Evolutionary conservation across 257 asterid genomes (phyloP), one percentile per base, ranked within the genome.

Genomic region (Pogostemon cablin): DNA sequence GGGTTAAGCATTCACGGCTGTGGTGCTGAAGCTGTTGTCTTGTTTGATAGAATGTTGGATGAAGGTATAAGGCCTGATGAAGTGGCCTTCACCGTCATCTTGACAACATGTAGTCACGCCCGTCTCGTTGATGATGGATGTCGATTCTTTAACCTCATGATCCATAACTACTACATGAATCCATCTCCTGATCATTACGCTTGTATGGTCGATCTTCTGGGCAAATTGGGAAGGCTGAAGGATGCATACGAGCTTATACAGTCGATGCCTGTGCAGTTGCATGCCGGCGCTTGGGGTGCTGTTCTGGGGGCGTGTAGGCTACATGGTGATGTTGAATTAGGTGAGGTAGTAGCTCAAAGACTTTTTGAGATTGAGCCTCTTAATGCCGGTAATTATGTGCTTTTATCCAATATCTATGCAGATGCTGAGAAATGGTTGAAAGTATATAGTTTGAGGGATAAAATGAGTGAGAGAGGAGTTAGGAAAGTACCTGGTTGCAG

Each of bases 231-330:
- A 65, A 87, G 76, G 77, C 85, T 87, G 37, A 76, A 82, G 82
- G 86, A 79, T 15, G 96, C 96, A 1, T 88, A 88, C 37, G 88
- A 91, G 80, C 83, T 91, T 58, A 78, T 88, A 64, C 76, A 50
- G 60, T 83, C 81, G 25, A 81, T 80, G 82, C 87, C 92, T 0
- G 76, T 85, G 37, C 87, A 82, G 62, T 82, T 87, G 10, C 82
- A 85, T 76, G 86, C 86, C 46, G 87, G 96, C 75, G 96, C 91
- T 32, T 91, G 92, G 97, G 97, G 97, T 46, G 95, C 97, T 39
- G 91, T 88, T 76, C 92, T 88, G 15, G 85, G 86, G 73, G 95
- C 90, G 2, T 91, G 95, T 69, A 77, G 83, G 86, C 65, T 86
- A 43, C 84, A 91, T 40, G 3, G 80, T 65, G 88, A 87, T 44